Conservation (phyloP, 176 grass and related monocot genomes). For the Musa troglodytarum region DNA sequence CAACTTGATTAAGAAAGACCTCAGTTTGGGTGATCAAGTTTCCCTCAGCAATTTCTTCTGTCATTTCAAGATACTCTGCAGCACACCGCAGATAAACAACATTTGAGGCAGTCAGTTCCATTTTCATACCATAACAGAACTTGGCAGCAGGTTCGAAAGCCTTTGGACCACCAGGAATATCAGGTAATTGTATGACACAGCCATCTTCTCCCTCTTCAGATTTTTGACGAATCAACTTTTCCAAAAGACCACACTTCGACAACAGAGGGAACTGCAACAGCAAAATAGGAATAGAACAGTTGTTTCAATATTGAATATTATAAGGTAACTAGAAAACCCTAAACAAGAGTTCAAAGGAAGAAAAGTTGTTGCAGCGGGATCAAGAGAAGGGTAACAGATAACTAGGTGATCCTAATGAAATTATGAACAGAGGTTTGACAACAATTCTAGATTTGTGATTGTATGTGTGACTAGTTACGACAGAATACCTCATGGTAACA, state of each 20-base stretch:
- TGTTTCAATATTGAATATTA: background rate
- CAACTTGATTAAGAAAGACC: conserved; percentile 56
- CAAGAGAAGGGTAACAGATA: background rate
- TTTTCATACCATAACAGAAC: conserved; percentile 83
- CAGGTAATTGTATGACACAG: conserved; percentile 40
- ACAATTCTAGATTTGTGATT: background rate
- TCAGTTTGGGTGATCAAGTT: conserved; percentile 70
- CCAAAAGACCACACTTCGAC: conserved; percentile 79
- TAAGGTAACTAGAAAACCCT: background rate
- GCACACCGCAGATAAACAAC: conserved; percentile 60
- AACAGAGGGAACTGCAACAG: conserved; percentile 77
- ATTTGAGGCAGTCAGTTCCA: conserved; percentile 78
- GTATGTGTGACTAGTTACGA: background rate
- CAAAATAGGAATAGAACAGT: background rate
- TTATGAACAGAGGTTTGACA: background rate
- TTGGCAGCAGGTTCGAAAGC: conserved; percentile 70
- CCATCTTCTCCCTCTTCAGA: conserved; percentile 43
- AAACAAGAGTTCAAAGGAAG: background rate
- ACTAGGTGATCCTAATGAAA: background rate
- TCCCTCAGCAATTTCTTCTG: conserved; percentile 65
- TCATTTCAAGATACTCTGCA: conserved; percentile 73
- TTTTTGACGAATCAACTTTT: conserved; percentile 58
- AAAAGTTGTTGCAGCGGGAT: background rate
- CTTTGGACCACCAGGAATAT: conserved; percentile 57
- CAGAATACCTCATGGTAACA: too few species aligned